Evolutionary conservation across 2,329 filamentous ascomycete species (phyloP), one percentile per base, ranked within the genome.

Genomic region (Cercospora canescens): DNA sequence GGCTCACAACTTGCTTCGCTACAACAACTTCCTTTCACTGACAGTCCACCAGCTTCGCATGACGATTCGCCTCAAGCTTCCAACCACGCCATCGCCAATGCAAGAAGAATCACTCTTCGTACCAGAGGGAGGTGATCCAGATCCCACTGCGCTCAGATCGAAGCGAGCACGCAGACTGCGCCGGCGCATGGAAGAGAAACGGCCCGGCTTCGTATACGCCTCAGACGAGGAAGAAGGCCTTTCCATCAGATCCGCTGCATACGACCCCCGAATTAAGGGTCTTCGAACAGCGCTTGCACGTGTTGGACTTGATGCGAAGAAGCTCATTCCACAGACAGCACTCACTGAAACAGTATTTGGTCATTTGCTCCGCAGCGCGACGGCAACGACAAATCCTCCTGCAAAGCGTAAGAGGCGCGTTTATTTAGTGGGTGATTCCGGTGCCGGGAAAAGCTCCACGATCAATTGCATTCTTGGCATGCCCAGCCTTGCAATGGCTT

Each of bases 381-480:
- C 9, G 12, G n/a, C 14, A 21, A n/a, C 54, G 11, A n/a, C 34
- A 5, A 28, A 2, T 28, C 8, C 8, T 34, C 65, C 65, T 18
- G 8, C 62, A 8, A 21, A 35, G 2, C 6, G n/a, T 4, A 68
- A 65, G 63, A 45, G n/a, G 4, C 48, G 45, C 11, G 66, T 68
- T 48, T 63, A 58, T 30, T 26, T 68, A 4, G 54, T 68, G 5
- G 66, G 66, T 16, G 59, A 60, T 28, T 65, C 63, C 14, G 66
- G 66, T 3, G 52, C 66, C 1, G 66, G 63, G 2, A 68, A 68
- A 32, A 65, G 63, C 28, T 63, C 55, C 6, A 41, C 56, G 3
- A 54, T 68, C 24, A 68, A 65, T 26, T 55, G 63, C 39, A 2
- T 65, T 3, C 41, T 68, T 11, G 63, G 63, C 2, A 54, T 28